phyloP scores from a whole-genome alignment of 257 asterid species.

The Lantana camara region DNA sequence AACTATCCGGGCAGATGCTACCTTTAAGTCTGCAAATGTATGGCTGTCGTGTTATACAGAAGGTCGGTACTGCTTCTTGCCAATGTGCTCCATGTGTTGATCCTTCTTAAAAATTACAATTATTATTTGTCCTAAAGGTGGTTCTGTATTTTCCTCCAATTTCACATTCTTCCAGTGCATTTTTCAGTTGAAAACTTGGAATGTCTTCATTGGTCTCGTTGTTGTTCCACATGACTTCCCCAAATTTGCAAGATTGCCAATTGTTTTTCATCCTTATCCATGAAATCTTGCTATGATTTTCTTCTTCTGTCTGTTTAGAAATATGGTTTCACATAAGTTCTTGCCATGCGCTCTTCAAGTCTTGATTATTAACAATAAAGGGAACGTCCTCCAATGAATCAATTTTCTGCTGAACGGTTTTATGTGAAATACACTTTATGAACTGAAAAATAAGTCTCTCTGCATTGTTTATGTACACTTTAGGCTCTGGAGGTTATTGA shows the following conservation, averaged over 20 bases:
- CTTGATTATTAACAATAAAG: no score
- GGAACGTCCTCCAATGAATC: neutral
- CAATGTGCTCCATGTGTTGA: conserved; percentile 7
- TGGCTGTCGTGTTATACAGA: conserved; percentile 96
- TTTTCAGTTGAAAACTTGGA: neutral
- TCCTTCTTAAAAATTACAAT: neutral
- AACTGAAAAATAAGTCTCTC: neutral
- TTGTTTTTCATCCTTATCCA: neutral
- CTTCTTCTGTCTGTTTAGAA: neutral
- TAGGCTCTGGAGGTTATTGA: conserved; percentile 89
- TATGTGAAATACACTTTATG: neutral
- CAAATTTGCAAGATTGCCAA: neutral
- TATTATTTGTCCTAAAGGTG: neutral
- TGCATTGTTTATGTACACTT: conserved; percentile 17
- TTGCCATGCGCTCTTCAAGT: neutral
- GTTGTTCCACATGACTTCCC: neutral
- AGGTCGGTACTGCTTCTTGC: conserved; percentile 50
- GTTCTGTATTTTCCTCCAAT: neutral
- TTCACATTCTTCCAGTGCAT: neutral
- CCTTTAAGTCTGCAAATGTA: conserved; percentile 88
- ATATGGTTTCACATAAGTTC: neutral
- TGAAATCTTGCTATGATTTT: neutral
- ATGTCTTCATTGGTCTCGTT: neutral
- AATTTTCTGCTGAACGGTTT: neutral
- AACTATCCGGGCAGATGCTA: conserved; percentile 68